Evolutionary conservation across 345 rosid genomes (phyloP).

Genomic region (Cardamine resedifolia): DNA sequence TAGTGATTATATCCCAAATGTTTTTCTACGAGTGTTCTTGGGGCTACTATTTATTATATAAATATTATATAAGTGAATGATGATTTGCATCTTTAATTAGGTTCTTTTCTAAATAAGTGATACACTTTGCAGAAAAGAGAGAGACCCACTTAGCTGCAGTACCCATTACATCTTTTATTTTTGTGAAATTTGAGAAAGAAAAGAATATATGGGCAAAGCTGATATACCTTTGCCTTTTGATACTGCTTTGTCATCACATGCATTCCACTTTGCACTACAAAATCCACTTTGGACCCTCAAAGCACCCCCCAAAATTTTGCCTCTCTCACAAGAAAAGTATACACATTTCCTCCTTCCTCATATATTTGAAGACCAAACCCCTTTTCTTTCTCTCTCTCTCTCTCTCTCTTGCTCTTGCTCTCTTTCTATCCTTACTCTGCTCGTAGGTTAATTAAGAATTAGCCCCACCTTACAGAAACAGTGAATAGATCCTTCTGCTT

Average conservation of each 20-base stretch:
- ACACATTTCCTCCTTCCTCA: slow-evolving; percentile 36
- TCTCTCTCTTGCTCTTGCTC: slow-evolving; percentile 11
- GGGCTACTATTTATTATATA: slow-evolving; percentile 16
- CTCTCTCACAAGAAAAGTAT: slow-evolving; percentile 76
- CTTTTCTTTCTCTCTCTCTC: slow-evolving; percentile 31
- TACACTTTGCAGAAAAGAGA: slow-evolving; percentile 49
- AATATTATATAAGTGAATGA: slow-evolving; percentile 33
- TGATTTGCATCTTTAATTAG: slow-evolving; percentile 40
- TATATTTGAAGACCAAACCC: slow-evolving; percentile 36
- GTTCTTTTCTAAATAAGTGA: slow-evolving; percentile 39
- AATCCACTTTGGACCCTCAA: slow-evolving; percentile 69
- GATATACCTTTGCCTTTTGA: slow-evolving; percentile 77
- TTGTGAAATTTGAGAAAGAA: slow-evolving; percentile 48
- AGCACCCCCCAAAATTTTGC: slow-evolving; percentile 40
- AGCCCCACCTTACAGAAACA: slow-evolving; percentile 15
- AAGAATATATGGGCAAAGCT: slow-evolving; percentile 54
- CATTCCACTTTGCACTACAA: slow-evolving; percentile 92
- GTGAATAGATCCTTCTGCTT: slow-evolving; percentile 21
- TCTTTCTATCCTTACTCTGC: slow-evolving; percentile 8
- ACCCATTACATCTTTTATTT: slow-evolving; percentile 41
- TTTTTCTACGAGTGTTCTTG: slow-evolving; percentile 12
- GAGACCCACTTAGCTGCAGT: slow-evolving; percentile 60
- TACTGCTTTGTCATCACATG: slow-evolving; percentile 92
- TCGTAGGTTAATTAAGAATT: slow-evolving; percentile 20
- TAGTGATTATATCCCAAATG: slow-evolving; percentile 19